Base-by-base conservation (phyloP, 2,329 filamentous ascomycete species). In the Penicillium griseofulvum region DNA sequence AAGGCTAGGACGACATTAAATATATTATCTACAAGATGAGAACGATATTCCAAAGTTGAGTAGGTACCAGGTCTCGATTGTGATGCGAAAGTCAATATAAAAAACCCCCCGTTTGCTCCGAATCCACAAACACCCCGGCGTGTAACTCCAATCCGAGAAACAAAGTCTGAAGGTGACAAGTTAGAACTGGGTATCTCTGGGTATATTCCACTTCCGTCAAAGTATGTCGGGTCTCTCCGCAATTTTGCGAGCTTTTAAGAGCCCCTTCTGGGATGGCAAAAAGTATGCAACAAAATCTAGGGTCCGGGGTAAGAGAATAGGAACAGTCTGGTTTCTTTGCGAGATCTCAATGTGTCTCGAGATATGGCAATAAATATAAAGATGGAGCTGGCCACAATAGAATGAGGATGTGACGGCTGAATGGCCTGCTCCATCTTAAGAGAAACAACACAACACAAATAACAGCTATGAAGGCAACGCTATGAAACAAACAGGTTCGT, bases 331-430 rank as follows among this genome's bases (percentile, higher is more conserved):
- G 38, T 44, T 50, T 38, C 29, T 33, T 52, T 33, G 52, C 33
- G 17, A 28, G 8, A 50, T 54, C 46, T 38, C 52, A 33, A 44
- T 43, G n/a, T 33, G 46, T 52, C 41, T 47, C 37, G 36, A 47
- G 50, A 47, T 29, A 49, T 29, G 29, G 52, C 52, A 26, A 54
- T 33, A 16, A 49, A 50, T 26, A 44, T 42, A 28, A 44, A 38
- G 14, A 37, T 38, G 28, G 37, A 36, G 29, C 36, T 33, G 28
- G 36, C 16, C 36, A 34, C 17, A 28, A 31, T 22, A 19, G 36
- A 19, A 26, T 5, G 26, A 49, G 11, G 31, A 48, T 34, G 33
- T 14, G 38, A 51, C n/a, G 10, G 45, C 34, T 33, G 38, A 41
- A 33, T 43, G 44, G 43, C n/a, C 19, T 43, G 33, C 31, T 50